Conservation (phyloP, 106 monocot genomes). For the Allium cepa region DNA sequence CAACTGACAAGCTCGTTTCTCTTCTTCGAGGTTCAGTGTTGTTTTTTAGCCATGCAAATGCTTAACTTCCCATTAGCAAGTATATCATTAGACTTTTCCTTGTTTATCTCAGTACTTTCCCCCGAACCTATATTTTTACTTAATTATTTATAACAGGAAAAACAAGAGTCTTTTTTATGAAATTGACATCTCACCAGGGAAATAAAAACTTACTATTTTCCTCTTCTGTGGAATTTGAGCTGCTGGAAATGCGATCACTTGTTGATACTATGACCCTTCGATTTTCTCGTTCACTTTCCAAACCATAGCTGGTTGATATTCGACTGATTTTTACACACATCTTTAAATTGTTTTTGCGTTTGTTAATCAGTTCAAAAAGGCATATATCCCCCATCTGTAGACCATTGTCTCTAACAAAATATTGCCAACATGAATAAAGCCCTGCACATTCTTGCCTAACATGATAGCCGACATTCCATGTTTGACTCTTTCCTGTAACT, state of each 20-base stretch:
- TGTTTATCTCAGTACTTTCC: neutral
- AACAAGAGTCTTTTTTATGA: neutral
- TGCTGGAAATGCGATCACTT: too few relatives aligned
- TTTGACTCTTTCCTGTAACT: neutral
- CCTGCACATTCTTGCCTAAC: neutral
- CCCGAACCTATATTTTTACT: too few relatives aligned
- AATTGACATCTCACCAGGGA: neutral
- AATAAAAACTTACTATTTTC: neutral
- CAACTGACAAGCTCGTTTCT: conserved; percentile 3
- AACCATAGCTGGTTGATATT: neutral
- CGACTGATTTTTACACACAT: neutral
- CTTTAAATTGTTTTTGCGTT: neutral
- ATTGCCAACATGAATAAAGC: neutral
- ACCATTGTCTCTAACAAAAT: neutral
- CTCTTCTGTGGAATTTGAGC: neutral
- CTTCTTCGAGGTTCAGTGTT: conserved; percentile 1
- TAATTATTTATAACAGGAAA: neutral
- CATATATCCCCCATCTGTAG: neutral
- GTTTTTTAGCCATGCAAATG: neutral
- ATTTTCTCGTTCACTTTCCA: too few relatives aligned
- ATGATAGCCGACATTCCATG: neutral
- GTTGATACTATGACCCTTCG: too few relatives aligned
- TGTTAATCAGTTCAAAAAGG: neutral
- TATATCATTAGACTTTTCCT: neutral
- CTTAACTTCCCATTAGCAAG: neutral